Conservation (phyloP, 2,329 filamentous ascomycete species). For the Alternaria rosae region DNA sequence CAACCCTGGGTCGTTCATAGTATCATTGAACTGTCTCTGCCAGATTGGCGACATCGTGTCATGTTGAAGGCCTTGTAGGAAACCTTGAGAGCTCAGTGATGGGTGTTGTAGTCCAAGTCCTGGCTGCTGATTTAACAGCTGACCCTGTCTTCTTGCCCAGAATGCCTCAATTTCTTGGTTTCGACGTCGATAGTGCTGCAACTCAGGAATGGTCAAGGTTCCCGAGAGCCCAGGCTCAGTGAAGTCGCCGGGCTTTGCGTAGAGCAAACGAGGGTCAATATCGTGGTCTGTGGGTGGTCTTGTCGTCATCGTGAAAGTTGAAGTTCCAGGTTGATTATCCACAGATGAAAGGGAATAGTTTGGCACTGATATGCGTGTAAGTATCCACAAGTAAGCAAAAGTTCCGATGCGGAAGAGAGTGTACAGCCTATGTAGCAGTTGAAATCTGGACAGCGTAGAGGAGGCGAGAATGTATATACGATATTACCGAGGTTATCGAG, state of each 20-base stretch:
- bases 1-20: background rate
- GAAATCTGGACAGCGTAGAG: background rate
- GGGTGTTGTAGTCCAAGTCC: background rate
- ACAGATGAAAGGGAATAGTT: background rate
- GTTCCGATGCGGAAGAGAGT: background rate
- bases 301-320: too few relatives aligned
- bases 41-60: background rate
- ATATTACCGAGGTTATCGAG: background rate
- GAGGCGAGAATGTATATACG: background rate
- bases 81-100: background rate
- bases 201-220: conserved; percentile 6
- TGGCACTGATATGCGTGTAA: background rate
- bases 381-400: background rate
- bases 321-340: background rate
- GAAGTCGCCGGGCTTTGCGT: conserved; percentile 19
- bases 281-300: background rate
- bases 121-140: background rate
- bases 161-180: background rate
- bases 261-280: conserved; percentile 19
- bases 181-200: conserved; percentile 15
- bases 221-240: background rate
- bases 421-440: background rate
- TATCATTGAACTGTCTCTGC: background rate
- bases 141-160: background rate
- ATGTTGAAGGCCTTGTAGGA: background rate